phyloP scores from a whole-genome alignment of 345 rosid genomes.

The Bretschneidera sinensis region DNA sequence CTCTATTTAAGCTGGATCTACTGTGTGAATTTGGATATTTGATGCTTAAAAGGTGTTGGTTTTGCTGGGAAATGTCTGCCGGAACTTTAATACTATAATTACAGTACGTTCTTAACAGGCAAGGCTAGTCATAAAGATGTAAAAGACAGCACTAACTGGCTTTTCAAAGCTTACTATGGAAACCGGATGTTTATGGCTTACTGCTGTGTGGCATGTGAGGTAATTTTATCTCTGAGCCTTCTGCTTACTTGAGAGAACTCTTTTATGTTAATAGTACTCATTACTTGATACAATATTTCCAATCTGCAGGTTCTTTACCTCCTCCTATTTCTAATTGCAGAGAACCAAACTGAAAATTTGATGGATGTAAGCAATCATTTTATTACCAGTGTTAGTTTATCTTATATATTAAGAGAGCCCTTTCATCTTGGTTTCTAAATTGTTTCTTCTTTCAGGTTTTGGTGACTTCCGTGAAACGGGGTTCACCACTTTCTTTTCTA shows the following conservation, averaged over 20 bases:
- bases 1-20: neutral
- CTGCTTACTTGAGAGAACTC: too few relatives aligned
- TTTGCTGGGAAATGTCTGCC: conserved; percentile 6
- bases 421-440: conserved; percentile 12
- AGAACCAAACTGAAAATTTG: conserved; percentile 55
- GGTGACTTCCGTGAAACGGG: conserved; percentile 31
- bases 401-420: neutral
- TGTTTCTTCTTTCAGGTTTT: conserved; percentile 46
- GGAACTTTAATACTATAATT: conserved; percentile 22
- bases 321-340: conserved; percentile 57
- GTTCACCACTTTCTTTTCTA: conserved; percentile 46
- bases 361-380: conserved; percentile 44
- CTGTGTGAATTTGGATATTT: neutral
- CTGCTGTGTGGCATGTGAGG: conserved; percentile 96
- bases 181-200: conserved; percentile 89
- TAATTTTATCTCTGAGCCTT: conserved; percentile 16
- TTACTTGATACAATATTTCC: conserved; percentile 11
- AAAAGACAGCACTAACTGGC: conserved; percentile 89
- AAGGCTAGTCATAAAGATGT: conserved; percentile 94
- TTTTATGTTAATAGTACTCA: neutral
- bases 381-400: conserved; percentile 7
- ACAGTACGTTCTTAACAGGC: conserved; percentile 86
- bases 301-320: conserved; percentile 75
- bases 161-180: conserved; percentile 87
- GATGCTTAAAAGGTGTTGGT: neutral